phyloP scores from a whole-genome alignment of 805 yeast species.

The Candida pini region DNA sequence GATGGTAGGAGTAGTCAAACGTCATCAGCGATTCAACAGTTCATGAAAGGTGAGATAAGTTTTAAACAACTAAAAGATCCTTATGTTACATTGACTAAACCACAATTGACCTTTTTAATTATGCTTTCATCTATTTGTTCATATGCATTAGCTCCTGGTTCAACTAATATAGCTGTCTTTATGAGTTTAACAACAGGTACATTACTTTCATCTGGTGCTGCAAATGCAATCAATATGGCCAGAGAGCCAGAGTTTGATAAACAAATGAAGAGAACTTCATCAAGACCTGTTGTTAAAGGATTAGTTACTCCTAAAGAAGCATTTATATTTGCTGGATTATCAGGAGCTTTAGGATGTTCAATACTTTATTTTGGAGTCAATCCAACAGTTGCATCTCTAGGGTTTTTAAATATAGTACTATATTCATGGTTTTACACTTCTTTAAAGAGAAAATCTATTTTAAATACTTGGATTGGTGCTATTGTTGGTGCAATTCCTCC shows the following conservation, averaged over 20 bases:
- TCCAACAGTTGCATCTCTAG: constrained; percentile 77
- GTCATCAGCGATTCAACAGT: constrained; percentile 18
- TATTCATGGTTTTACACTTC: constrained; percentile 93
- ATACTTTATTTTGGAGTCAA: constrained; percentile 78
- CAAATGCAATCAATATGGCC: constrained; percentile 96
- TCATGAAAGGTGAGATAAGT: constrained; percentile 21
- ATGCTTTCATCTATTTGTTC: constrained; percentile 91
- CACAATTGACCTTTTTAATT: constrained; percentile 79
- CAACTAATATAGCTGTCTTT: constrained; percentile 68
- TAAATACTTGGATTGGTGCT: constrained; percentile 98
- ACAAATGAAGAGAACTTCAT: constrained; percentile 80
- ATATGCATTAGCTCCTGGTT: constrained; percentile 83
- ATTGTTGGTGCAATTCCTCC: constrained; percentile 99
- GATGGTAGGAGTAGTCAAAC: constrained; percentile 9
- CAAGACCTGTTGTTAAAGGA: constrained; percentile 89
- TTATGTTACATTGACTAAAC: constrained; percentile 82
- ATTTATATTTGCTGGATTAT: constrained; percentile 64
- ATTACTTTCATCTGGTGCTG: constrained; percentile 82
- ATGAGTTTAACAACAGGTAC: constrained; percentile 79
- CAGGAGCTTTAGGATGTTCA: constrained; percentile 68
- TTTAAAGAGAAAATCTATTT: constrained; percentile 73
- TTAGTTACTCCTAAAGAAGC: constrained; percentile 72
- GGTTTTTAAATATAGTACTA: constrained; percentile 69
- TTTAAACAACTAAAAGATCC: constrained; percentile 45
- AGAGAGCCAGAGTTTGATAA: constrained; percentile 88